Conservation (phyloP, 139 green algal genomes). For the Trebouxia sp. region DNA sequence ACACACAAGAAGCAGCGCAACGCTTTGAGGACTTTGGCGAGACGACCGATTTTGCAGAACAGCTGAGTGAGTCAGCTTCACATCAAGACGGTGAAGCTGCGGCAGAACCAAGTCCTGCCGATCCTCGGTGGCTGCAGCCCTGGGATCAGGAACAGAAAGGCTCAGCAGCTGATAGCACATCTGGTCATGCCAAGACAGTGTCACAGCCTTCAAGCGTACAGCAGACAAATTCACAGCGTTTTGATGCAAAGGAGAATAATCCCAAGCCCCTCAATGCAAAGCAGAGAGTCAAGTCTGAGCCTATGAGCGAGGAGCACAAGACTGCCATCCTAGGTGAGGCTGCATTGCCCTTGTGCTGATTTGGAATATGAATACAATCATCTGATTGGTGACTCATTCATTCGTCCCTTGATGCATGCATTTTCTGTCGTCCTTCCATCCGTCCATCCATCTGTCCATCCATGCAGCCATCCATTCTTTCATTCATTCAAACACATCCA, state of each 20-base stretch:
- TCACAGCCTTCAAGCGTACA: too few relatives aligned
- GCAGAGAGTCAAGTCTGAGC: not conserved
- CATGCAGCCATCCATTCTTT: too few relatives aligned
- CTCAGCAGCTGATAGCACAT: not conserved
- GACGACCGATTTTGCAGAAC: not conserved
- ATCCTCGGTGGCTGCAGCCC: not conserved
- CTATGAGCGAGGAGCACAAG: slow-evolving; percentile 16
- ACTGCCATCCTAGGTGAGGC: not conserved
- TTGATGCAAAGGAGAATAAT: too few relatives aligned
- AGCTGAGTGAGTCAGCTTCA: not conserved
- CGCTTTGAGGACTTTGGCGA: not conserved
- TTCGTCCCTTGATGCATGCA: not conserved
- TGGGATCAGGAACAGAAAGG: not conserved
- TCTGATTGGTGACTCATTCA: too few relatives aligned
- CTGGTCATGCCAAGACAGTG: too few relatives aligned
- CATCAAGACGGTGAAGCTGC: not conserved
- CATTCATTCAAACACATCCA: too few relatives aligned
- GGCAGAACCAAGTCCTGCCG: not conserved
- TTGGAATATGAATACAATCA: too few relatives aligned
- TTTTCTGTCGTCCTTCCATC: too few relatives aligned
- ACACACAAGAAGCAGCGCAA: not conserved
- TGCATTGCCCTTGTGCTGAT: too few relatives aligned
- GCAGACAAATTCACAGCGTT: too few relatives aligned
- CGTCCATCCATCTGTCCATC: too few relatives aligned
- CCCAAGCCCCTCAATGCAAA: too few relatives aligned